These are phyloP conservation scores for Drechslerella dactyloides DNA, from an alignment of 2,329 filamentous ascomycete species.

Conservation along the genomic window DNA sequence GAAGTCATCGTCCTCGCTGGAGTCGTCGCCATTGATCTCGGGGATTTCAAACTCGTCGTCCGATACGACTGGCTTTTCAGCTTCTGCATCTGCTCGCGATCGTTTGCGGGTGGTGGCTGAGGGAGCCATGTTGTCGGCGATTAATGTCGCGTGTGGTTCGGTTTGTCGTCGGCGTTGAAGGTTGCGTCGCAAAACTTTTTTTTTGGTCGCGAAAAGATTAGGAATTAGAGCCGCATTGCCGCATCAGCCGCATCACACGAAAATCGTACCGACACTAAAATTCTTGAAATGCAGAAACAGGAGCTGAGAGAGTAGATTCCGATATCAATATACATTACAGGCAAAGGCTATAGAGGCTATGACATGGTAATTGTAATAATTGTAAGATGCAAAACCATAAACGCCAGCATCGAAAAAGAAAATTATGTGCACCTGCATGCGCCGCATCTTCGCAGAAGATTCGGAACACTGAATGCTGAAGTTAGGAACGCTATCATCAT, in stretches of 20 bases:
- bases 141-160: constrained; percentile 20
- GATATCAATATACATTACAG: constrained; percentile 2
- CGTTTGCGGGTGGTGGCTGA: constrained; percentile 32
- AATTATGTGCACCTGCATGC: background rate
- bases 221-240: constrained; percentile 48
- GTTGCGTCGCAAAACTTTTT: constrained; percentile 48
- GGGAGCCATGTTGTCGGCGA: constrained; percentile 23
- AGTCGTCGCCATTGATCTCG: constrained; percentile 59
- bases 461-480: too few relatives aligned
- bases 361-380: constrained; percentile 3
- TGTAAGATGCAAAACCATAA: background rate
- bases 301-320: background rate
- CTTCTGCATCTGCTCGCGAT: constrained; percentile 36
- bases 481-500: too few relatives aligned
- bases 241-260: constrained; percentile 24
- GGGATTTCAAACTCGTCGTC: constrained; percentile 50
- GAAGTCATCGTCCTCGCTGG: constrained; percentile 60
- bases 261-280: background rate
- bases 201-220: constrained; percentile 34
- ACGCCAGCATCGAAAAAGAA: constrained; percentile 6
- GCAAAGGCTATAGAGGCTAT: background rate
- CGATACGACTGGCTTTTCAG: constrained; percentile 34
- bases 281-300: background rate
- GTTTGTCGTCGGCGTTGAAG: constrained; percentile 23
- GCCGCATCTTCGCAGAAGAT: constrained; percentile 6